A percentile compares a stretch with the other conserved stretches of the same genome.
Evolutionary conservation across 1,284 basidiomycete genomes (phyloP).

Genomic region (Melampsora larici-populina): DNA sequence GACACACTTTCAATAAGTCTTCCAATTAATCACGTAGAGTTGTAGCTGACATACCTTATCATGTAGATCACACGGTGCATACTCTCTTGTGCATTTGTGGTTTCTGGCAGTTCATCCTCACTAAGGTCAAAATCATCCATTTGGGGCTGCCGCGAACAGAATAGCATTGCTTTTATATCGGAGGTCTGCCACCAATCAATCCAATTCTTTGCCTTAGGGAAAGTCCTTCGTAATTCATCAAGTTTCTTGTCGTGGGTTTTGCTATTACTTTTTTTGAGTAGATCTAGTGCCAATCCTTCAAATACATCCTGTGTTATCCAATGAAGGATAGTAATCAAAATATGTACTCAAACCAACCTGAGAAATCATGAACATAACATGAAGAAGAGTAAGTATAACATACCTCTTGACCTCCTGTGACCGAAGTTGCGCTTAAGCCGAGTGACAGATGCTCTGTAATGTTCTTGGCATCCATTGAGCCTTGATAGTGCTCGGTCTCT

Average conservation of each 20-base stretch:
- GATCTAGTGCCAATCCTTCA: neutral
- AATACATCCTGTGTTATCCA: too few species aligned
- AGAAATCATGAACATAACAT: neutral
- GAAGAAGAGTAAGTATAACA: neutral
- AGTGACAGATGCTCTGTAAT: constrained; percentile 8
- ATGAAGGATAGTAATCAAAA: neutral
- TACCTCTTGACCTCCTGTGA: constrained; percentile 13
- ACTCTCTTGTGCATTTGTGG: constrained; percentile 3
- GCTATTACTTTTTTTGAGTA: neutral
- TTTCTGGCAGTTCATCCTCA: neutral
- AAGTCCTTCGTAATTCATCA: constrained; percentile 1
- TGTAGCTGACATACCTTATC: constrained; percentile 2
- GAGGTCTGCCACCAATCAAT: constrained; percentile 15
- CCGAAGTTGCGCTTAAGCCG: neutral
- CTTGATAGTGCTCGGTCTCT: neutral
- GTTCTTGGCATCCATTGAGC: constrained; percentile 14
- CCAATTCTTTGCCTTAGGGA: constrained; percentile 11
- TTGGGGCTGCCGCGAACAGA: neutral
- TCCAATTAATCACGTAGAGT: neutral
- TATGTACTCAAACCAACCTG: too few species aligned
- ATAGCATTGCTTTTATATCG: too few species aligned
- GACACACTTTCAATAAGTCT: neutral
- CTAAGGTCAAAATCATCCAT: neutral
- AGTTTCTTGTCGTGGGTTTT: constrained; percentile 1
- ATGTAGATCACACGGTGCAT: constrained; percentile 11